Evolutionary conservation across 352 stramenopile species (phyloP).

Genomic region (Phytophthora sp.): DNA sequence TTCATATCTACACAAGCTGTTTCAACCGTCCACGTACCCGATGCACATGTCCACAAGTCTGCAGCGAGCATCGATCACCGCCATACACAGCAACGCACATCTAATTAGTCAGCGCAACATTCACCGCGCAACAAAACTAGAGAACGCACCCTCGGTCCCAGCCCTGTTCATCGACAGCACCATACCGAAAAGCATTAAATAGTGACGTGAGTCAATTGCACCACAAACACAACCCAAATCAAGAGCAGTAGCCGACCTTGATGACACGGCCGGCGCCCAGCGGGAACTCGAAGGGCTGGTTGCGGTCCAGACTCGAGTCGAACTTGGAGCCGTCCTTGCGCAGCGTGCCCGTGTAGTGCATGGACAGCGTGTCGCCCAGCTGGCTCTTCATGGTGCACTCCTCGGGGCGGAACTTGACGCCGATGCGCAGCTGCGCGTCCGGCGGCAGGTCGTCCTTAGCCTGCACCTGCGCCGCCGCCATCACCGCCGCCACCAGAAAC

Average conservation of each 20-base stretch:
- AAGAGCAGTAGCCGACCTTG: slow-evolving; percentile 67
- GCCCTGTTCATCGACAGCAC: slow-evolving; percentile 40
- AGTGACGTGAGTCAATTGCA: slow-evolving; percentile 7
- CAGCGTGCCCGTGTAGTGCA: slow-evolving; percentile 96
- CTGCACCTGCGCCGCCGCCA: slow-evolving; percentile 48
- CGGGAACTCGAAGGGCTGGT: slow-evolving; percentile 94
- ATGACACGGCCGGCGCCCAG: slow-evolving; percentile 95
- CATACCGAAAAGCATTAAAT: not conserved
- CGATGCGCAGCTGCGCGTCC: slow-evolving; percentile 73
- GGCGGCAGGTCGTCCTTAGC: slow-evolving; percentile 77
- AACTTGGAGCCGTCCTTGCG: slow-evolving; percentile 97
- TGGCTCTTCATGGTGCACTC: slow-evolving; percentile 75
- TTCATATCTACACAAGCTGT: not conserved
- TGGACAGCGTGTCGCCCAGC: slow-evolving; percentile 90
- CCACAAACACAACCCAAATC: not conserved
- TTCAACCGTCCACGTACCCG: slow-evolving; percentile 49
- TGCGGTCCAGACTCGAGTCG: slow-evolving; percentile 96
- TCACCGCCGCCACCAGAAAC: slow-evolving; percentile 43
- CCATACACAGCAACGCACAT: not conserved
- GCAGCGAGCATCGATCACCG: slow-evolving; percentile 4
- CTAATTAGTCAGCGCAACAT: slow-evolving; percentile 10
- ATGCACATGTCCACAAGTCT: slow-evolving; percentile 90
- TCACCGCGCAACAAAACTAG: not conserved
- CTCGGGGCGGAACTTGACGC: slow-evolving; percentile 81
- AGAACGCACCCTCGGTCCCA: slow-evolving; percentile 82